phyloP scores from a whole-genome alignment of 2,329 filamentous ascomycete species.

The Neocucurbitaria cava region DNA sequence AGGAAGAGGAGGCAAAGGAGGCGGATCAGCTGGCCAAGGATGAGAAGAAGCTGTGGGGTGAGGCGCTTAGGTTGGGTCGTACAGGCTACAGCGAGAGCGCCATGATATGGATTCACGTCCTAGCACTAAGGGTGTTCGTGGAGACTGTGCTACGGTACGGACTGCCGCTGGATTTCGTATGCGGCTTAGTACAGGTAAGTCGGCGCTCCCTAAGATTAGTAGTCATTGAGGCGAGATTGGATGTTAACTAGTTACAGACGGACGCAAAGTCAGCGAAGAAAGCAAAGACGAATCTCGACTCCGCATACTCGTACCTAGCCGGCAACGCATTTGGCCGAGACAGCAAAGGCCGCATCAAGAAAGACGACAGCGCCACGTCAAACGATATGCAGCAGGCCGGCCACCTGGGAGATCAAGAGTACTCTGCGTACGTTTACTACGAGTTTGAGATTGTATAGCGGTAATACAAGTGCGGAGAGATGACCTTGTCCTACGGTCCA shows the following conservation, averaged over 20 bases:
- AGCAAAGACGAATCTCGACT: constrained; percentile 71
- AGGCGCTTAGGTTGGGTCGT: constrained; percentile 83
- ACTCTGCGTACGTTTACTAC: constrained; percentile 97
- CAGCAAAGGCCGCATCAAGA: constrained; percentile 89
- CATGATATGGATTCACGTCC: constrained; percentile 93
- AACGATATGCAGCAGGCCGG: constrained; percentile 84
- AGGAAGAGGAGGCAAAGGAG: constrained; percentile 87
- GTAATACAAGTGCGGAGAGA: neutral
- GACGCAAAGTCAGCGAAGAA: constrained; percentile 83
- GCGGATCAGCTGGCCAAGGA: constrained; percentile 81
- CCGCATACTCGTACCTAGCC: constrained; percentile 86
- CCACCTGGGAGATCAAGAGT: constrained; percentile 76
- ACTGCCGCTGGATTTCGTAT: constrained; percentile 86
- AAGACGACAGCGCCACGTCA: constrained; percentile 81
- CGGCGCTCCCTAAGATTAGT: neutral
- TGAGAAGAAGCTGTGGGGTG: constrained; percentile 90
- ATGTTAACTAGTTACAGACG: constrained; percentile 63
- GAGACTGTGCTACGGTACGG: constrained; percentile 98
- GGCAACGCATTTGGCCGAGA: constrained; percentile 94
- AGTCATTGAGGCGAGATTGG: neutral
- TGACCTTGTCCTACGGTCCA: neutral
- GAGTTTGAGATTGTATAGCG: constrained; percentile 75
- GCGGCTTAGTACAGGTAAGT: constrained; percentile 78
- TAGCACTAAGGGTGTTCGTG: constrained; percentile 91
- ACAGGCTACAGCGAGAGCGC: constrained; percentile 97